phyloP scores from a whole-genome alignment of 768 basidiomycete species.

The Tricholoma bakamatsutake region DNA sequence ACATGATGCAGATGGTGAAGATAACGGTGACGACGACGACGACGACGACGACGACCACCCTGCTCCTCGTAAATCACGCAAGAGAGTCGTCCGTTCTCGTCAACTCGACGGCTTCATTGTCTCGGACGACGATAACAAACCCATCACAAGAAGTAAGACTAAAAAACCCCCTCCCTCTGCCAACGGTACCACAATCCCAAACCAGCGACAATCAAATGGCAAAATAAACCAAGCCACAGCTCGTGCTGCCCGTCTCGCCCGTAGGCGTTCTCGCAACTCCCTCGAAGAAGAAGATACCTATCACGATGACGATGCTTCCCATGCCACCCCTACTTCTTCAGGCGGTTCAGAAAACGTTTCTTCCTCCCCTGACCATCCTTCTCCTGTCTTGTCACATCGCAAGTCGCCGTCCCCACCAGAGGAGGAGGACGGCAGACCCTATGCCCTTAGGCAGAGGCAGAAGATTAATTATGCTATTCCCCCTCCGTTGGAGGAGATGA shows the following conservation, averaged over 20 bases:
- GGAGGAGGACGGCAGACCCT: constrained; percentile 53
- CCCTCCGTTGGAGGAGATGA: constrained; percentile 71
- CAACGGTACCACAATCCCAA: constrained; percentile 1
- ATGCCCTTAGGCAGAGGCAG: constrained; percentile 58
- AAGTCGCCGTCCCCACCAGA: constrained; percentile 35
- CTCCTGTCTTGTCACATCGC: constrained; percentile 31
- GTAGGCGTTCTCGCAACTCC: constrained; percentile 20
- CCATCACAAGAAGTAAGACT: constrained; percentile 31
- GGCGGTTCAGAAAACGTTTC: constrained; percentile 50
- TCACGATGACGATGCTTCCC: constrained; percentile 39
- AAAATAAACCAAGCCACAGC: constrained; percentile 14
- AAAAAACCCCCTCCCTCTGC: constrained; percentile 22
- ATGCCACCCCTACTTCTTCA: constrained; percentile 47
- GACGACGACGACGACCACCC: constrained; percentile 17
- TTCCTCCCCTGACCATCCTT: constrained; percentile 38
- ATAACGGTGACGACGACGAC: neutral
- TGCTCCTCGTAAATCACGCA: constrained; percentile 21
- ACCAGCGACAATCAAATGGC: neutral
- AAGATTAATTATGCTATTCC: constrained; percentile 80
- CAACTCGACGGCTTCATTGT: constrained; percentile 31
- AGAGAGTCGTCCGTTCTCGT: constrained; percentile 14
- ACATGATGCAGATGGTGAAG: constrained; percentile 13
- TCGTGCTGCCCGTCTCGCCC: constrained; percentile 23
- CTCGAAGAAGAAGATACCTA: constrained; percentile 49
- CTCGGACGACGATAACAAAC: constrained; percentile 39